A percentile compares a stretch with the other conserved stretches of the same genome.
Evolutionary conservation across 2,329 filamentous ascomycete species (phyloP).

Genomic region (Fusarium armeniacum): DNA sequence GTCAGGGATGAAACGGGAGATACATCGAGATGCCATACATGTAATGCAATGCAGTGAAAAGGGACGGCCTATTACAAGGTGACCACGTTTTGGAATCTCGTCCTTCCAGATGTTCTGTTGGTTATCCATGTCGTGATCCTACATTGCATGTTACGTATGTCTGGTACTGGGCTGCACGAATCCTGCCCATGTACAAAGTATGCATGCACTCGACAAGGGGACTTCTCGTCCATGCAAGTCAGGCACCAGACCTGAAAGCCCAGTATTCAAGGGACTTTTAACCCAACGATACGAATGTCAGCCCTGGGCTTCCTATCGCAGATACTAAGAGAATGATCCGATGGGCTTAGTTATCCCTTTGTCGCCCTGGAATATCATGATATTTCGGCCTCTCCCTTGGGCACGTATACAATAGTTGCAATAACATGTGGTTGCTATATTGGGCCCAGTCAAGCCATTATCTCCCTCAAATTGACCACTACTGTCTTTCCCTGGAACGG

Average conservation of each 20-base stretch:
- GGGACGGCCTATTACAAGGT: conserved; percentile 1
- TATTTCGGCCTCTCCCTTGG: conserved; percentile 23
- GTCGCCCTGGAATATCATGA: conserved; percentile 29
- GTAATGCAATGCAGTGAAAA: conserved; percentile 9
- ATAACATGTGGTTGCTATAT: conserved; percentile 38
- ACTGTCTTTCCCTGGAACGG: conserved; percentile 27
- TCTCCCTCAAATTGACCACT: conserved; percentile 4
- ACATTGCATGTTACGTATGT: conserved; percentile 21
- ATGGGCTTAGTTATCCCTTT: conserved; percentile 37
- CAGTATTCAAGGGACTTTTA: conserved; percentile 21
- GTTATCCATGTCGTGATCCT: conserved; percentile 28
- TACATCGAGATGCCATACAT: conserved; percentile 30
- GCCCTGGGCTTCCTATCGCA: conserved; percentile 36
- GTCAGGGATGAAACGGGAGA: conserved; percentile 12
- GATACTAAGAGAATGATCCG: conserved; percentile 38
- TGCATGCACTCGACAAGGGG: conserved; percentile 40
- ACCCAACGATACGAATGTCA: conserved; percentile 17
- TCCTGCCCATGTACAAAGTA: conserved; percentile 15
- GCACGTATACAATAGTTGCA: conserved; percentile 19
- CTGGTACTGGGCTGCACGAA: conserved; percentile 34
- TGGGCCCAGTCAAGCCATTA: conserved; percentile 24
- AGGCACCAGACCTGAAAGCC: conserved; percentile 25
- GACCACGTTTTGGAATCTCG: conserved; percentile 27
- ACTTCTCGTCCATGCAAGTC: conserved; percentile 34
- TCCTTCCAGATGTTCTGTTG: conserved; percentile 20